Evolutionary conservation across 345 rosid genomes (phyloP).

Genomic region (Draba incana): DNA sequence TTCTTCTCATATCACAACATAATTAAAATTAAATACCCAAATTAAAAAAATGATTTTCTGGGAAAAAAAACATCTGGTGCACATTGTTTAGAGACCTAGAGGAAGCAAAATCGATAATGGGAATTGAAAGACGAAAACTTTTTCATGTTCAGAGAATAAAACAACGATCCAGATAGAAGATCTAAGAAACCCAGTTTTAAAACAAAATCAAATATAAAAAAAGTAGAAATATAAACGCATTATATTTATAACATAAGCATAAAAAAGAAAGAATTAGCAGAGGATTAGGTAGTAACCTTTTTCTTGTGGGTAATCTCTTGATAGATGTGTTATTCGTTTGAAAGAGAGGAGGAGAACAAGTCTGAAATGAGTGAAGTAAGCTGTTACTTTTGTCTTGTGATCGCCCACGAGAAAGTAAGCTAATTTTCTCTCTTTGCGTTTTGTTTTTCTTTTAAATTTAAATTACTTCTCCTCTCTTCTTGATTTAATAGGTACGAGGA

Average conservation of each 20-base stretch:
- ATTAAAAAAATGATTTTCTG: not conserved
- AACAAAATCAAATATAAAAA: conserved; percentile 4
- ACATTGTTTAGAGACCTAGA: conserved; percentile 5
- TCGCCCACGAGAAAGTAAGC: conserved; percentile 35
- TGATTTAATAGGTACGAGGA: not conserved
- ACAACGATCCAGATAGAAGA: conserved; percentile 24
- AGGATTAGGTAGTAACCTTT: conserved; percentile 3
- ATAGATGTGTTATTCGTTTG: not conserved
- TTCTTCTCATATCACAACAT: no score
- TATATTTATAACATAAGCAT: conserved; percentile 10
- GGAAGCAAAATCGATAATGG: conserved; percentile 9
- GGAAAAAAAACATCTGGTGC: not conserved
- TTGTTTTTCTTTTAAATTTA: not conserved
- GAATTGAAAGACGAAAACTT: conserved; percentile 5
- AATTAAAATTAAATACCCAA: not conserved
- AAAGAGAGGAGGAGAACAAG: conserved; percentile 19
- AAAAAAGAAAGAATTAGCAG: not conserved
- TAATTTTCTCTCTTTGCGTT: not conserved
- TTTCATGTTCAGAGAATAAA: not conserved
- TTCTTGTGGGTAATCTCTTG: not conserved
- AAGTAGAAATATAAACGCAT: not conserved
- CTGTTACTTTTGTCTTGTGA: conserved; percentile 39
- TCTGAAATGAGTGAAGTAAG: conserved; percentile 25
- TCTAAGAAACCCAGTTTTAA: conserved; percentile 6
- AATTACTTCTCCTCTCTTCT: not conserved